These are phyloP conservation scores for Diaporthe sp. DNA, from an alignment of 2,329 filamentous ascomycete genomes.

Conservation along the genomic window DNA sequence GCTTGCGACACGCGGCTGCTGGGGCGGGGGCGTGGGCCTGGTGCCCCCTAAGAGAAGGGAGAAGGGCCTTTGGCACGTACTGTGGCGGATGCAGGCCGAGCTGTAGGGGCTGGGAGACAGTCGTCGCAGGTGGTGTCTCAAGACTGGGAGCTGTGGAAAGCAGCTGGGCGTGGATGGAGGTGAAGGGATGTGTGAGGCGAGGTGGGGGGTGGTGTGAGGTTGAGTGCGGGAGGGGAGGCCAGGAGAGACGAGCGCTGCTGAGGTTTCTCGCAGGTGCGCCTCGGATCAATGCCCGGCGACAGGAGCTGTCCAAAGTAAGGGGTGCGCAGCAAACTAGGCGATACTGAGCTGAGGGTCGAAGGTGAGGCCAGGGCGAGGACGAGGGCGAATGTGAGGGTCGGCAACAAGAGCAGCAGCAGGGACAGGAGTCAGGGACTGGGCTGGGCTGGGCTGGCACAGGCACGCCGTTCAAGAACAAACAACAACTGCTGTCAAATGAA, in stretches of 20 bases:
- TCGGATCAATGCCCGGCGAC: neutral
- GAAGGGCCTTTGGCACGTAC: neutral
- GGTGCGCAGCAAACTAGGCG: constrained; percentile 14
- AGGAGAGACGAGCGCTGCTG: constrained; percentile 1
- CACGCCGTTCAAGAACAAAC: constrained; percentile 29
- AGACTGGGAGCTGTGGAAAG: constrained; percentile 20
- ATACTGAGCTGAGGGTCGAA: constrained; percentile 10
- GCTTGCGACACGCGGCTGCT: constrained; percentile 6
- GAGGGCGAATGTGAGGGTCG: neutral
- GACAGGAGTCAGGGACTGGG: neutral
- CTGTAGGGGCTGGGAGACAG: constrained; percentile 9
- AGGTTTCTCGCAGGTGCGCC: constrained; percentile 11
- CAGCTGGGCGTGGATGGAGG: constrained; percentile 10
- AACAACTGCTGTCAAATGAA: constrained; percentile 28
- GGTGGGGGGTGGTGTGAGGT: constrained; percentile 32
- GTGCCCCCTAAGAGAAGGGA: constrained; percentile 14
- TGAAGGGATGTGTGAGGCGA: constrained; percentile 9
- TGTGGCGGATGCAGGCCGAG: neutral
- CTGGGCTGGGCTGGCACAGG: constrained; percentile 17
- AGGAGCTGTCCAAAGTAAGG: constrained; percentile 6
- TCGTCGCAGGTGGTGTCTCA: constrained; percentile 26
- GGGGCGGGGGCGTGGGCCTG: constrained; percentile 22
- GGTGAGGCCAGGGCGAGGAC: neutral
- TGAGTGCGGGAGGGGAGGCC: constrained; percentile 19
- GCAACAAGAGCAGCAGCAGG: neutral